A percentile compares a stretch with the other conserved stretches of the same genome.
Conservation (phyloP, 2,329 filamentous ascomycete genomes). For the Fusarium globosum region DNA sequence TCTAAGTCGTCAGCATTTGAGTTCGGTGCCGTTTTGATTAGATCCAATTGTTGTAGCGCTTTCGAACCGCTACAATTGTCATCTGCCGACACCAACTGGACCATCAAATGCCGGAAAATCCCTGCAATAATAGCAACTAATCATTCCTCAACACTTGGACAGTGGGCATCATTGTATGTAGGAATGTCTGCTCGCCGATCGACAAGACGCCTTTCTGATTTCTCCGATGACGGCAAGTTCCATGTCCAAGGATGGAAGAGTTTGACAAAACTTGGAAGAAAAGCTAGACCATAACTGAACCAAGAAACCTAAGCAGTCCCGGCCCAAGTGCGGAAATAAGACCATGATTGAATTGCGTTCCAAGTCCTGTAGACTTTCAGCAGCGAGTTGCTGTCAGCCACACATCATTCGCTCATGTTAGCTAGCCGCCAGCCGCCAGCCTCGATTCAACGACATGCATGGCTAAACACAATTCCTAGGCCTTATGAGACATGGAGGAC, state of each 20-base stretch:
- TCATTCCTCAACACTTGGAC: background rate
- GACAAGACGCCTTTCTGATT: background rate
- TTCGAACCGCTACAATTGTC: background rate
- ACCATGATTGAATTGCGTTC: background rate
- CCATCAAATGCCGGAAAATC: slow-evolving; percentile 11
- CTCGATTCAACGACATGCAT: slow-evolving; percentile 8
- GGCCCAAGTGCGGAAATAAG: slow-evolving; percentile 21
- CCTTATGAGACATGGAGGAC: background rate
- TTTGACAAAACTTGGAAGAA: background rate
- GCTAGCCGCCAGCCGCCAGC: slow-evolving; percentile 3
- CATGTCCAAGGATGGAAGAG: background rate
- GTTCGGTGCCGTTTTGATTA: slow-evolving; percentile 13
- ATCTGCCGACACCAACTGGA: slow-evolving; percentile 19
- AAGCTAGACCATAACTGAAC: slow-evolving; percentile 3
- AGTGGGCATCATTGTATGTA: background rate
- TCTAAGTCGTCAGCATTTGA: slow-evolving; percentile 7
- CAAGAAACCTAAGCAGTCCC: slow-evolving; percentile 1
- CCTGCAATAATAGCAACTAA: background rate
- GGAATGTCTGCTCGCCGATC: background rate
- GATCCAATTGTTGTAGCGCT: background rate
- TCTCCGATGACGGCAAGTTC: background rate
- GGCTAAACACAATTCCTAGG: background rate
- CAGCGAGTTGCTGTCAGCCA: background rate
- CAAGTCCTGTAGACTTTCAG: slow-evolving; percentile 1
- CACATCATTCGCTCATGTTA: background rate